phyloP scores from a whole-genome alignment of 495 filamentous ascomycete genomes.

The Ramalina intermedia region DNA sequence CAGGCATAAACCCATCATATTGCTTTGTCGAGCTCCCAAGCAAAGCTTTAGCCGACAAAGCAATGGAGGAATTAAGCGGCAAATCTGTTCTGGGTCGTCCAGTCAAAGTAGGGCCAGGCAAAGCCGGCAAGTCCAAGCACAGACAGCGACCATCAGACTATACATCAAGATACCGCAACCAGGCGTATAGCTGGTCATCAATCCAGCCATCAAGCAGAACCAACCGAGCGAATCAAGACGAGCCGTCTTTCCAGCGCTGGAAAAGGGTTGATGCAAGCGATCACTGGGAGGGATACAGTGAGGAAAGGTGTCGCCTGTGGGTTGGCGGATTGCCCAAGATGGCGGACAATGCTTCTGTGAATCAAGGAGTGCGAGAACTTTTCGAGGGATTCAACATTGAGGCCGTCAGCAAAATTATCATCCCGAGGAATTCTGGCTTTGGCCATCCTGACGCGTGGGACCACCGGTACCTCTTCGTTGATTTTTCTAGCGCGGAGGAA shows the following conservation, averaged over 20 bases:
- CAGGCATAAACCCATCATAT: slow-evolving; percentile 54
- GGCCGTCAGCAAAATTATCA: slow-evolving; percentile 49
- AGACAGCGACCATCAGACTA: background rate
- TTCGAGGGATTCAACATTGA: slow-evolving; percentile 44
- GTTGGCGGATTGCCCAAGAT: slow-evolving; percentile 48
- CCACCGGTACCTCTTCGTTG: slow-evolving; percentile 56
- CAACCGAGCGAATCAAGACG: background rate
- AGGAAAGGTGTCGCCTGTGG: slow-evolving; percentile 42
- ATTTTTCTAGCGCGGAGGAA: slow-evolving; percentile 41
- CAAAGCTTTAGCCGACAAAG: slow-evolving; percentile 39
- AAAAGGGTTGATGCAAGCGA: slow-evolving; percentile 9
- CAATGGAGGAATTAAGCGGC: slow-evolving; percentile 41
- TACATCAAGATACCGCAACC: background rate
- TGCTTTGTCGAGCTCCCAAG: slow-evolving; percentile 52
- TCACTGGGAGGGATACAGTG: slow-evolving; percentile 18
- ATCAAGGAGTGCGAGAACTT: slow-evolving; percentile 38
- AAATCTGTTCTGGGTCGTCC: slow-evolving; percentile 36
- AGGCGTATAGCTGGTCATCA: background rate
- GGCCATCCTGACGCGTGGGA: slow-evolving; percentile 13
- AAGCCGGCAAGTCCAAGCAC: slow-evolving; percentile 22
- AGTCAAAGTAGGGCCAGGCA: slow-evolving; percentile 47
- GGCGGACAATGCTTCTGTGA: slow-evolving; percentile 37
- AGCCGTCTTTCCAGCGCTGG: slow-evolving; percentile 14
- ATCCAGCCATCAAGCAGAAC: background rate
- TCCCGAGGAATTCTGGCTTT: background rate